Conservation (phyloP, 306 rosid genomes). For the Styphnolobium japonicum region DNA sequence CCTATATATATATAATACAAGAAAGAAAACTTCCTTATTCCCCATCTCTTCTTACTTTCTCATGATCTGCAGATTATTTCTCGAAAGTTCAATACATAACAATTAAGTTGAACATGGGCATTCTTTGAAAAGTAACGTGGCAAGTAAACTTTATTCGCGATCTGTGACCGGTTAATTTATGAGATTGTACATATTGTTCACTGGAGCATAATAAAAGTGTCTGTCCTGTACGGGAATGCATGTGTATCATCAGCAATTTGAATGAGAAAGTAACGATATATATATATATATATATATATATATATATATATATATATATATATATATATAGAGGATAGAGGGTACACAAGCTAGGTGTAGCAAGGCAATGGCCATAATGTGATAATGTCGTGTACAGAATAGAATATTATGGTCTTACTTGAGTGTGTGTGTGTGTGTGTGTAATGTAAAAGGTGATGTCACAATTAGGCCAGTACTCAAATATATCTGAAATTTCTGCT, state of each 20-base stretch:
- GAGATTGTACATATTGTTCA: background rate
- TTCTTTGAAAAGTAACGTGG: background rate
- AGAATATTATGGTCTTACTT: background rate
- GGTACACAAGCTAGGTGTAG: too few relatives aligned
- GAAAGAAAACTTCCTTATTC: background rate
- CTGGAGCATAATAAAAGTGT: background rate
- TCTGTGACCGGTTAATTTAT: too few relatives aligned
- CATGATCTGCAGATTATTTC: background rate
- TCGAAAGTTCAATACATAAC: background rate
- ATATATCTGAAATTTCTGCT: background rate
- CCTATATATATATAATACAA: background rate
- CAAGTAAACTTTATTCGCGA: too few relatives aligned
- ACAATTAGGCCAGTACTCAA: background rate
- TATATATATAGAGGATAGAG: too few relatives aligned
- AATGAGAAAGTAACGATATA: too few relatives aligned
- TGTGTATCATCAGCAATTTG: too few relatives aligned
- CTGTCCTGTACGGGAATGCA: background rate
- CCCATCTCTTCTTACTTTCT: background rate
- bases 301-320: too few relatives aligned
- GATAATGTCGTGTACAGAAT: background rate
- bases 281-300: too few relatives aligned
- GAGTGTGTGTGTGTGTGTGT: too few relatives aligned
- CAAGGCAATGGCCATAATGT: background rate
- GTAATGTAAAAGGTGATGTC: background rate
- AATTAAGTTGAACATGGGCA: background rate